phyloP scores from a whole-genome alignment of 176 grass and related monocot genomes.

The Tillandsia fasciculata region DNA sequence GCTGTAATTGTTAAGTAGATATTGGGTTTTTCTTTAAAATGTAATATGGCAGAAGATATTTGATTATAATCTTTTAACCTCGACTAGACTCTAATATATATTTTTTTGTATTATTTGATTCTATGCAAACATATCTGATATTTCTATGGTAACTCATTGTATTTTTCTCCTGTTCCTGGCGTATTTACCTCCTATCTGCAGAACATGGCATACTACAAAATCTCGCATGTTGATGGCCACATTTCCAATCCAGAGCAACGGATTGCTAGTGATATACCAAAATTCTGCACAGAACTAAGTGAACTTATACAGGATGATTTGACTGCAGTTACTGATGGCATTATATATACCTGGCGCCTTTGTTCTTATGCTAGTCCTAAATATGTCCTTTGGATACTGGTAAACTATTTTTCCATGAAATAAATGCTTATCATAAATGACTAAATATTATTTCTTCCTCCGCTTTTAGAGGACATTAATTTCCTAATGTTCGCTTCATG shows the following conservation, averaged over 20 bases:
- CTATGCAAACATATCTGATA: neutral
- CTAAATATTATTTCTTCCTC: neutral
- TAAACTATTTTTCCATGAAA: constrained; percentile 25
- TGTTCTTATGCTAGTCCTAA: constrained; percentile 99
- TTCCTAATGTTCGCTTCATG: neutral
- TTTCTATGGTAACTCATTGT: neutral
- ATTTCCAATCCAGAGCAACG: constrained; percentile 86
- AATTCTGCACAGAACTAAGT: constrained; percentile 92
- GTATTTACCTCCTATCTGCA: constrained; percentile 36
- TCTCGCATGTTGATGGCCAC: constrained; percentile 86
- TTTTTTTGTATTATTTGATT: neutral
- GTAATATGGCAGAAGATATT: neutral
- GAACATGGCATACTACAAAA: constrained; percentile 99
- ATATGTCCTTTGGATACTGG: constrained; percentile 95
- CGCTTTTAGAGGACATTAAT: neutral
- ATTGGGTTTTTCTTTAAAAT: neutral
- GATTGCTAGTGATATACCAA: constrained; percentile 95
- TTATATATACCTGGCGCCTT: constrained; percentile 92
- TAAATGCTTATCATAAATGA: constrained; percentile 12
- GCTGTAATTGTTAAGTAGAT: neutral
- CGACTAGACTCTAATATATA: no score
- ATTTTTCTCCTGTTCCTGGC: neutral
- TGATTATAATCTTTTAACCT: no score
- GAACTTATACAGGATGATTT: constrained; percentile 97
- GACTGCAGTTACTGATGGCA: constrained; percentile 79